A percentile compares a stretch with the other conserved stretches of the same genome.
phyloP scores from a whole-genome alignment of 352 stramenopile genomes.

The Thraustochytrium sp. region DNA sequence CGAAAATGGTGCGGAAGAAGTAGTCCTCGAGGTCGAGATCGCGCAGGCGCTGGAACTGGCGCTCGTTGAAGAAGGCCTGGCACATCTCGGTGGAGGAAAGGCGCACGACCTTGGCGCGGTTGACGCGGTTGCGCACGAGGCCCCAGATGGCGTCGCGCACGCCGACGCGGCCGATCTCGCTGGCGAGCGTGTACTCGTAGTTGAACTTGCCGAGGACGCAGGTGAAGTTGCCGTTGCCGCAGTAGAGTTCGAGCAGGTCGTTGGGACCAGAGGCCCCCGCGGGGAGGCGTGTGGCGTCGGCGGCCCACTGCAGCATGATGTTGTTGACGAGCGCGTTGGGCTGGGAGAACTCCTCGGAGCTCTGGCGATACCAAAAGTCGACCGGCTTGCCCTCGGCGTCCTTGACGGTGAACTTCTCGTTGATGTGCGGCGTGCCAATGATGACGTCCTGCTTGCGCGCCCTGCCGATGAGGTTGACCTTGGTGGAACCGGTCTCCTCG shows the following conservation, averaged over 20 bases:
- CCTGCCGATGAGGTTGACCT: constrained; percentile 13
- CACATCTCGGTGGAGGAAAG: constrained; percentile 46
- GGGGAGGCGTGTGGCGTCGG: neutral
- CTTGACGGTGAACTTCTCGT: neutral
- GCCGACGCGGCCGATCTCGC: constrained; percentile 44
- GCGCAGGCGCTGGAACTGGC: constrained; percentile 29
- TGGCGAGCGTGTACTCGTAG: constrained; percentile 45
- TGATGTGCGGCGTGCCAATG: neutral
- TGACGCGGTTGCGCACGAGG: constrained; percentile 33
- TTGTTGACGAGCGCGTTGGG: constrained; percentile 49
- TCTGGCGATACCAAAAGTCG: constrained; percentile 41
- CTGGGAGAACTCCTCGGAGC: constrained; percentile 47
- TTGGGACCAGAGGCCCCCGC: neutral
- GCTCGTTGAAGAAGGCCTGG: neutral
- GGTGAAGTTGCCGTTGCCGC: constrained; percentile 50
- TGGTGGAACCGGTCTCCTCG: neutral
- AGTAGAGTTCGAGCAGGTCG: constrained; percentile 51
- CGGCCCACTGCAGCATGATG: constrained; percentile 47
- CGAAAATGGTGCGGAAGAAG: constrained; percentile 33
- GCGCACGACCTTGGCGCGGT: constrained; percentile 38
- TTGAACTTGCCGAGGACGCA: constrained; percentile 5
- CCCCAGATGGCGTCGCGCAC: constrained; percentile 27
- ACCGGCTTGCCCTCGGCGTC: neutral
- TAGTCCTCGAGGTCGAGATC: constrained; percentile 41
- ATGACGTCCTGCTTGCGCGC: neutral